Evolutionary conservation across 169 alveolate species (phyloP), one percentile per base, ranked within the genome.

Genomic region (Plasmodium sp.): DNA sequence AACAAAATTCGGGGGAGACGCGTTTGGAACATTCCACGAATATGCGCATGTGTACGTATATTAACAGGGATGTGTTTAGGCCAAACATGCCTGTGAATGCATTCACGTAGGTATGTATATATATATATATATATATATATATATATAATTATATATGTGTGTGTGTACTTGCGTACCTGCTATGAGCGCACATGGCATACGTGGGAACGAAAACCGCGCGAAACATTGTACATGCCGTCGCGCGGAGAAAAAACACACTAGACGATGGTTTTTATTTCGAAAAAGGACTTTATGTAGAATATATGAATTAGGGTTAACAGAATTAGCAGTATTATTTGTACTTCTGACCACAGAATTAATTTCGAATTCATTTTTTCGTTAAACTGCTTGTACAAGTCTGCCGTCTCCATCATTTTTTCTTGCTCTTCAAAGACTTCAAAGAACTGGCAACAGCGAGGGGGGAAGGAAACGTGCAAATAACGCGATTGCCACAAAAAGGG

Each of bases 201-300:
- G 9, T 2, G n/a, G 6, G 39, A 18, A 67, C 16, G 18, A 18
- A 18, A 67, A 18, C n/a, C 27, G 77, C 16, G 39, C 14, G 39
- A 67, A 18, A 81, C 77, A 81, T 22, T 31, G 18, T 36, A 33
- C 45, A 81, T 34, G 18, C 2, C 39, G 33, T 27, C 27, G 67
- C 73, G 5, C 34, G 18, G 67, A 16, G 22, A 81, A 36, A 81
- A 6, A 41, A n/a, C 67, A 45, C 34, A 16, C 80, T 80, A 90
- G 51, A 90, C 94, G 27, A 90, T 90, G 6, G 94, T 90, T 90
- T 90, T 90, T 80, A 90, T 90, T 81, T 90, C 94, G 77, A 90
- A 90, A 79, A 90, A 90, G 48, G 94, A 90, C 54, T 90, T 90
- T 62, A 90, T 90, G 73, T 80, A 90, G 43, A 62, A 90, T 80